phyloP scores from a whole-genome alignment of 2,329 filamentous ascomycete species.

The Myriosclerotinia scirpicola region DNA sequence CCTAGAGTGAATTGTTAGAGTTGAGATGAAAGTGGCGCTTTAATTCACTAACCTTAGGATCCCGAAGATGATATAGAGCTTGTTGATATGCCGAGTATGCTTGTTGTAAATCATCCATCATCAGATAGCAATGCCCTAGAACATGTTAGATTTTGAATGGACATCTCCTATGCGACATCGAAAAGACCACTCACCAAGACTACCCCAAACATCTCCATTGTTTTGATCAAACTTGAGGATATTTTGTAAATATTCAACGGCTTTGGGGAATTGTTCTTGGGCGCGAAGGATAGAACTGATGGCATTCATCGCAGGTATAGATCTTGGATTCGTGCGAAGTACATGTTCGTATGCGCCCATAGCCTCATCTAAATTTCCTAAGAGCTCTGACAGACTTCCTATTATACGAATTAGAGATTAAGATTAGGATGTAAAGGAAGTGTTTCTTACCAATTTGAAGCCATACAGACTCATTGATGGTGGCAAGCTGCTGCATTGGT shows the following conservation, averaged over 20 bases:
- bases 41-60: conserved; percentile 70
- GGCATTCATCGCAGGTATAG: conserved; percentile 87
- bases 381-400: conserved; percentile 84
- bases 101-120: conserved; percentile 98
- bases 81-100: conserved; percentile 97
- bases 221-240: conserved; percentile 86
- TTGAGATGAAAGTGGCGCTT: background rate
- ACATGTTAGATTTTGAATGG: conserved; percentile 29
- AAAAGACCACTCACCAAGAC: conserved; percentile 65
- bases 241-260: conserved; percentile 86
- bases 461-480: conserved; percentile 87
- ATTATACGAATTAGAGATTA: conserved; percentile 39
- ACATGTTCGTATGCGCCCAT: conserved; percentile 90
- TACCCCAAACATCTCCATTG: conserved; percentile 96
- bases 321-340: conserved; percentile 82
- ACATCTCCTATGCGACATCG: conserved; percentile 11
- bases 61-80: conserved; percentile 85
- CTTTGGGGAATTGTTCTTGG: conserved; percentile 90
- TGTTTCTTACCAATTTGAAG: conserved; percentile 76
- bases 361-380: conserved; percentile 86
- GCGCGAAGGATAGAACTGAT: conserved; percentile 90
- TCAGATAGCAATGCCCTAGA: conserved; percentile 91
- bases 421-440: background rate
- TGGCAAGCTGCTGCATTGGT: conserved; percentile 67
- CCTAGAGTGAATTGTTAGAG: conserved; percentile 50